These are phyloP conservation scores for Gardenia jasminoides DNA, from an alignment of 257 asterid genomes.

Conservation along the genomic window DNA sequence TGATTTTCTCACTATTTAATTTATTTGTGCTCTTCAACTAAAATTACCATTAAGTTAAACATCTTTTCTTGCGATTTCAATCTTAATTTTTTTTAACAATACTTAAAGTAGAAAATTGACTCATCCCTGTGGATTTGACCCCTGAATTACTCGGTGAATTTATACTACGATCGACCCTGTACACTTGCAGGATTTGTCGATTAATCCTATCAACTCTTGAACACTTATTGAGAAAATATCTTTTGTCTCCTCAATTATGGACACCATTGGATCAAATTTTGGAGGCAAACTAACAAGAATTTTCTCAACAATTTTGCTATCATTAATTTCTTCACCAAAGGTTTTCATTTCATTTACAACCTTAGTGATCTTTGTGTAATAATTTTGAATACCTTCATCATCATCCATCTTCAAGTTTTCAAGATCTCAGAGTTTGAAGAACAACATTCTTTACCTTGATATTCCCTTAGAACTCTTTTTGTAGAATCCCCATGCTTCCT, in stretches of 20 bases:
- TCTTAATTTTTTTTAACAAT: too few relatives aligned
- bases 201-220: too few relatives aligned
- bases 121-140: too few relatives aligned
- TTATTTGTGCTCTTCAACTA: too few relatives aligned
- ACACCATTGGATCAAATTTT: background rate
- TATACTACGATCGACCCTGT: too few relatives aligned
- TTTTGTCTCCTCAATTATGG: background rate
- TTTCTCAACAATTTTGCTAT: background rate
- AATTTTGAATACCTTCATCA: background rate
- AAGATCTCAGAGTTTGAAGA: background rate
- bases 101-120: too few relatives aligned
- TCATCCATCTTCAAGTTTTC: background rate
- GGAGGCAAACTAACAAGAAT: background rate
- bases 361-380: background rate
- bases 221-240: background rate
- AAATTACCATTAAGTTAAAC: too few relatives aligned
- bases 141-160: too few relatives aligned
- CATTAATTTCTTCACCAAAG: background rate
- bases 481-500: background rate
- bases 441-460: background rate
- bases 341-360: background rate
- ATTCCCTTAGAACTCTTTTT: background rate
- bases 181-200: too few relatives aligned
- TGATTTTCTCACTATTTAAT: too few relatives aligned
- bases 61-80: too few relatives aligned